Percentiles rank a stretch among this genome's conserved stretches.
Conservation (phyloP, 208 protist species). For the Jaenimonas drosophilae region DNA sequence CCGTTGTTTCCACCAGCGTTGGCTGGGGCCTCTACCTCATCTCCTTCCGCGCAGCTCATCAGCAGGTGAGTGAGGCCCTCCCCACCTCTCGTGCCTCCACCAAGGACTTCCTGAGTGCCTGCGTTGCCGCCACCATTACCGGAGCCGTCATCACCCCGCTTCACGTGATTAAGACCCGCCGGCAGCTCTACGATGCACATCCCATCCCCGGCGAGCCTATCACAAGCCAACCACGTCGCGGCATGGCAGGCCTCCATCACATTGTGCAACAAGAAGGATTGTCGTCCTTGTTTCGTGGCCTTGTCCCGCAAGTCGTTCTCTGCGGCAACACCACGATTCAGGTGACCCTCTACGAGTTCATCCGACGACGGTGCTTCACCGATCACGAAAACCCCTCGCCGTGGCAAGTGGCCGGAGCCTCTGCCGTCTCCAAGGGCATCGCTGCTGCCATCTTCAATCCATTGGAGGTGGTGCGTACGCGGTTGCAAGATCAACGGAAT, state of each 20-base stretch:
- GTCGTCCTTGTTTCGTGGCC: slow-evolving; percentile 48
- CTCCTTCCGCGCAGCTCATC: slow-evolving; percentile 52
- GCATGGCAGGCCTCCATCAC: slow-evolving; percentile 9
- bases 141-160: slow-evolving; percentile 64
- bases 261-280: slow-evolving; percentile 54
- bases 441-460: slow-evolving; percentile 68
- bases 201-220: background rate
- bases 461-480: slow-evolving; percentile 74
- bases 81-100: slow-evolving; percentile 6
- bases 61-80: slow-evolving; percentile 19
- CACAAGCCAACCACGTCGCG: slow-evolving; percentile 1
- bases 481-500: slow-evolving; percentile 65
- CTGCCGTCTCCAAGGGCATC: slow-evolving; percentile 56
- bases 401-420: slow-evolving; percentile 51
- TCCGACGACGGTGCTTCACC: slow-evolving; percentile 47
- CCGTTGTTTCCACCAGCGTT: slow-evolving; percentile 57
- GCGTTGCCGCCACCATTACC: slow-evolving; percentile 44
- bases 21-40: slow-evolving; percentile 75
- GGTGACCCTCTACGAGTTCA: slow-evolving; percentile 75
- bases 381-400: slow-evolving; percentile 45
- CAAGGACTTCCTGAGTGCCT: slow-evolving; percentile 55
- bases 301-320: slow-evolving; percentile 68
- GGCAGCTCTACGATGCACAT: slow-evolving; percentile 44
- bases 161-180: slow-evolving; percentile 68
- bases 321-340: slow-evolving; percentile 73